These are phyloP conservation scores for Paramecium sexaurelia DNA, from an alignment of 73 alveolate genomes.

Conservation along the genomic window DNA sequence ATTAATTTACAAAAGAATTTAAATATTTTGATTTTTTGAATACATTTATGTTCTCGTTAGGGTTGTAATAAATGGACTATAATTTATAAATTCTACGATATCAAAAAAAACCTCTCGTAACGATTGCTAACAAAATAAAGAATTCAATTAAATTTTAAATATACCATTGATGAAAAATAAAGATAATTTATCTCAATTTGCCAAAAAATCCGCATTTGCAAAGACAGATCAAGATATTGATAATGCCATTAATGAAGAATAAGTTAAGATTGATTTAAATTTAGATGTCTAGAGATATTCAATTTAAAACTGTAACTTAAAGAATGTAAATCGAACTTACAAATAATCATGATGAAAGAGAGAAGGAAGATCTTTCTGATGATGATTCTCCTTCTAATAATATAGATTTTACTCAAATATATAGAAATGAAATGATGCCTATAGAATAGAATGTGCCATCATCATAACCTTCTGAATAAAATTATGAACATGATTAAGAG, in stretches of 20 bases:
- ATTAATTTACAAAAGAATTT: no score
- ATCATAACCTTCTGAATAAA: neutral
- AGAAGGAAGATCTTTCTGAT: neutral
- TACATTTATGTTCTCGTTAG: no score
- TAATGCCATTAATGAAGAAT: neutral
- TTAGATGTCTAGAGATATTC: neutral
- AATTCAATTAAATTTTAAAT: neutral
- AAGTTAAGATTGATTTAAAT: neutral
- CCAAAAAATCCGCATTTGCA: neutral
- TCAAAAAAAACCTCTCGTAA: no score
- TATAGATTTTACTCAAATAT: neutral
- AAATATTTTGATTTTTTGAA: no score
- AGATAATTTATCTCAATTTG: neutral
- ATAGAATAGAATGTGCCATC: neutral
- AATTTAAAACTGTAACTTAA: neutral
- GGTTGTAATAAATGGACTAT: no score
- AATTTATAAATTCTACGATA: no score
- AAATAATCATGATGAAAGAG: neutral
- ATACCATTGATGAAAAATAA: neutral
- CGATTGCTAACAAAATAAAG: neutral
- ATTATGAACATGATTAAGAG: neutral
- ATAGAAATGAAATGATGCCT: neutral
- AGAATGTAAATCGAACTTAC: neutral
- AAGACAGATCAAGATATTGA: neutral
- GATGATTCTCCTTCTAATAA: neutral